Base-by-base conservation (phyloP, 2,329 filamentous ascomycete species). In the Dactylellina drechsleri region DNA sequence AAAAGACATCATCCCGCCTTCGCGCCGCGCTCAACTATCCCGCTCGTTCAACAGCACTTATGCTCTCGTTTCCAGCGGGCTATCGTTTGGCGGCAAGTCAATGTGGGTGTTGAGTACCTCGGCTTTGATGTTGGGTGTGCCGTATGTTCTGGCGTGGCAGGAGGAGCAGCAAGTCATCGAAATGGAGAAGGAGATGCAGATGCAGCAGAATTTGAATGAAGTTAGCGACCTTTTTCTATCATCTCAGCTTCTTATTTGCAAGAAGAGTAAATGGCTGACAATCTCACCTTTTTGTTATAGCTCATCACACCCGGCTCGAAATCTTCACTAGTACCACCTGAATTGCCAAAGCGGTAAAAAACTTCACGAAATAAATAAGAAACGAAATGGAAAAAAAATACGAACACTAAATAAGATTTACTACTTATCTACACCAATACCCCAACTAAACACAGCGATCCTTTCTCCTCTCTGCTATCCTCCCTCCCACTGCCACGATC, bases 131-230 rank as follows among this genome's bases (percentile, higher is more conserved):
- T 84, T 98, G 77, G 93, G 93, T 79, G 92, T 98, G 60, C 95
- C 95, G 66, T 98, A 93, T 86, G 93, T 93, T 72, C 86, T 99
- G 79, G 94, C 93, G 71, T 94, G 93, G 82, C 90, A 91, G 77
- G 95, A 99, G 86, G 95, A 99, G 86, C 93, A 97, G 86, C 92
- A 97, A 85, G 89, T 96, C 82, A 86, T 94, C 78, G 94, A 97
- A 85, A 96, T 97, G 92, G 95, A 99, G 88, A 89, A 93, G 83
- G 94, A 97, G 85, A 93, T 93, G 88, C 90, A 91, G 83, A 95
- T 97, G 92, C 91, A 95, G 83, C 92, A 97, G 87, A 88, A 91
- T 81, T 92, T 92, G 77, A 90, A 91, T 81, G 92, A 97, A 85
- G 88, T 90, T 80, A 80, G 85, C 83, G 1, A 41, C 6, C 18